These are phyloP conservation scores for Zygosaccharomyces kombuchaensis DNA, from an alignment of 805 yeast genomes.

Conservation along the genomic window DNA sequence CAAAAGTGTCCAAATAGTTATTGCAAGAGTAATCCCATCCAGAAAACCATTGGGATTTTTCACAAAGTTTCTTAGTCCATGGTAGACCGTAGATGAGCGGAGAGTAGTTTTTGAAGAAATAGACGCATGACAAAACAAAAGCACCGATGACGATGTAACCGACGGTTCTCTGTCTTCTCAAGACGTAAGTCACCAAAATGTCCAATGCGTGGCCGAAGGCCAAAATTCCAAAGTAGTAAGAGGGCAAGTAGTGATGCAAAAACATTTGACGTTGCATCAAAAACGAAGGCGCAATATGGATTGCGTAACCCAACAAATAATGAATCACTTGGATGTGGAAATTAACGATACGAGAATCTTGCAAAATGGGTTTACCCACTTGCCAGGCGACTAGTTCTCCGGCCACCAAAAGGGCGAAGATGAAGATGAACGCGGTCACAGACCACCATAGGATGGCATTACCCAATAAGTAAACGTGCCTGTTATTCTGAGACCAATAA, in stretches of 20 bases:
- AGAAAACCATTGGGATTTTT: constrained; percentile 49
- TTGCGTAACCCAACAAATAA: constrained; percentile 63
- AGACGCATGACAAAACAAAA: constrained; percentile 47
- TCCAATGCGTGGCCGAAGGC: constrained; percentile 69
- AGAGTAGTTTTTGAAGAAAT: constrained; percentile 56
- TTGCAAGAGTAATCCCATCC: constrained; percentile 91
- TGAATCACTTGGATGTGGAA: constrained; percentile 60
- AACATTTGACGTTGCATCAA: constrained; percentile 91
- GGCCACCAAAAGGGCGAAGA: constrained; percentile 44
- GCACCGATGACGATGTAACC: constrained; percentile 44
- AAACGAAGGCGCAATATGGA: constrained; percentile 72
- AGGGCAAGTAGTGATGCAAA: constrained; percentile 90
- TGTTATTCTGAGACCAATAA: constrained; percentile 57
- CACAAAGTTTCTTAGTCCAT: constrained; percentile 74
- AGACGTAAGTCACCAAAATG: constrained; percentile 43
- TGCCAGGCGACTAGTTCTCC: constrained; percentile 60
- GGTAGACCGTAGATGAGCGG: constrained; percentile 73
- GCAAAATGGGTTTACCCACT: constrained; percentile 46
- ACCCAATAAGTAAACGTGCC: constrained; percentile 68
- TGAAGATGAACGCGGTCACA: constrained; percentile 47
- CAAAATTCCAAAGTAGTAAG: constrained; percentile 80
- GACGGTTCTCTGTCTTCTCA: constrained; percentile 40
- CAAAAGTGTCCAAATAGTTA: constrained; percentile 39
- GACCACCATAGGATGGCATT: constrained; percentile 82
- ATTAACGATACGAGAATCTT: constrained; percentile 53